A percentile compares a stretch with the other conserved stretches of the same genome.
phyloP scores from a whole-genome alignment of 352 stramenopile genomes.

The Pythium insidiosum region DNA sequence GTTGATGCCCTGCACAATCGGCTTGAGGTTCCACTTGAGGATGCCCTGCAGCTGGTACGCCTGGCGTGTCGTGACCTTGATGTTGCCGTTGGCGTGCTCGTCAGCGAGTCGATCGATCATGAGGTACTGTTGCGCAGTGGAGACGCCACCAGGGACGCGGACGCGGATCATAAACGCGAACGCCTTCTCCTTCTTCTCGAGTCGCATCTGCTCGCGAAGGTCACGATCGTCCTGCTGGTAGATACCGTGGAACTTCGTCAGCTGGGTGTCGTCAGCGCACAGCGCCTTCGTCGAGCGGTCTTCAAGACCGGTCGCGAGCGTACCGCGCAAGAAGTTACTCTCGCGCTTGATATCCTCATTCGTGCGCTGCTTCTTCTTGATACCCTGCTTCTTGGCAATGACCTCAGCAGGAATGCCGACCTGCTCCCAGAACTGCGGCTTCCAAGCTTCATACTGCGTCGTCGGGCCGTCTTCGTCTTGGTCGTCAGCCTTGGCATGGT shows the following conservation, averaged over 20 bases:
- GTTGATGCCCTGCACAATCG: constrained; percentile 91
- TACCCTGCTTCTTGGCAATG: constrained; percentile 23
- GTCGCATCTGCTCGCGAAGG: constrained; percentile 61
- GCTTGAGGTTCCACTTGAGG: constrained; percentile 96
- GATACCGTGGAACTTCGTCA: constrained; percentile 96
- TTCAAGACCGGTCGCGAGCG: constrained; percentile 51
- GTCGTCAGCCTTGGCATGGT: constrained; percentile 62
- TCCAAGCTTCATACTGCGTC: constrained; percentile 68
- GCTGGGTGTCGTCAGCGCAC: constrained; percentile 56
- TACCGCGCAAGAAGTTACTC: constrained; percentile 73
- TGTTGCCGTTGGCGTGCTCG: constrained; percentile 94
- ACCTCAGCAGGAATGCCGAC: constrained; percentile 56
- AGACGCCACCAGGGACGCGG: constrained; percentile 93
- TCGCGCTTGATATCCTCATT: constrained; percentile 83
- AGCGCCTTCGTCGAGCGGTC: constrained; percentile 71
- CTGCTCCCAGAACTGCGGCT: constrained; percentile 66
- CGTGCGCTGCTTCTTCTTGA: constrained; percentile 66
- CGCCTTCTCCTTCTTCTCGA: constrained; percentile 85
- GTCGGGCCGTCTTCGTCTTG: constrained; percentile 74
- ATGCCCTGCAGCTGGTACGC: constrained; percentile 97
- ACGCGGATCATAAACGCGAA: constrained; percentile 97
- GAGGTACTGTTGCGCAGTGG: constrained; percentile 90
- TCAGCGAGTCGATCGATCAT: constrained; percentile 91
- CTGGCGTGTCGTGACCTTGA: constrained; percentile 93
- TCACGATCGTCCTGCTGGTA: constrained; percentile 97